Percentiles rank a stretch among this genome's conserved stretches.
phyloP scores from a whole-genome alignment of 1,139 yeast species.

The Magnusiomyces fungicola region DNA sequence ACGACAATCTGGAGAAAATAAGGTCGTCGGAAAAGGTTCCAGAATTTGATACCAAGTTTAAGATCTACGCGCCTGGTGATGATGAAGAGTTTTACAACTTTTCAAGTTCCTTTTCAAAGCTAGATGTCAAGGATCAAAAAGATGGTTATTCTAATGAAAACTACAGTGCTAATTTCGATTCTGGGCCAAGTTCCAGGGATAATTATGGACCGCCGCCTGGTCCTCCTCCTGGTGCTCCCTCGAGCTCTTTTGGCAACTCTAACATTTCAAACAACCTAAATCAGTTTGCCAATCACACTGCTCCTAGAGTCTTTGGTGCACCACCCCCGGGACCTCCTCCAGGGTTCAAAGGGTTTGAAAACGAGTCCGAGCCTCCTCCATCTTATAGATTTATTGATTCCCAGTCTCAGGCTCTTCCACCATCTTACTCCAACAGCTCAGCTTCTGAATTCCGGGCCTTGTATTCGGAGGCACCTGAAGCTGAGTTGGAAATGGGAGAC shows the following conservation, averaged over 20 bases:
- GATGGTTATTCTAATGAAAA: background rate
- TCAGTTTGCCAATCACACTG: background rate
- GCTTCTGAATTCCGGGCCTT: constrained; percentile 17
- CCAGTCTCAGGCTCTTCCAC: constrained; percentile 8
- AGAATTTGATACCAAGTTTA: no score
- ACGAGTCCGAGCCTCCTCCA: constrained; percentile 12
- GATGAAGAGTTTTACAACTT: no score
- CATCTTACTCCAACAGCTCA: background rate
- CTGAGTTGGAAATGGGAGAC: constrained; percentile 23
- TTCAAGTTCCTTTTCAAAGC: no score
- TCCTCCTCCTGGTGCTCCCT: constrained; percentile 15
- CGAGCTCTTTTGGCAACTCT: constrained; percentile 1
- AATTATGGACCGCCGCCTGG: constrained; percentile 8
- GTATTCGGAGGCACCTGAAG: constrained; percentile 20
- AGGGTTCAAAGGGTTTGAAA: constrained; percentile 6
- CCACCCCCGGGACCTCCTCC: constrained; percentile 13
- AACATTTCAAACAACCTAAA: background rate
- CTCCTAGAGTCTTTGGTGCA: background rate
- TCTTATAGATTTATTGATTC: no score
- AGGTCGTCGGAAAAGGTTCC: no score
- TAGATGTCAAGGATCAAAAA: no score
- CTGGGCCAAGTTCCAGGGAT: no score
- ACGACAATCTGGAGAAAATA: no score
- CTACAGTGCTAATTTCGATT: constrained; percentile 4
- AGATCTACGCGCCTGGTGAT: no score